Evolutionary conservation across 345 rosid species (phyloP).

Genomic region (Citrus glauca): DNA sequence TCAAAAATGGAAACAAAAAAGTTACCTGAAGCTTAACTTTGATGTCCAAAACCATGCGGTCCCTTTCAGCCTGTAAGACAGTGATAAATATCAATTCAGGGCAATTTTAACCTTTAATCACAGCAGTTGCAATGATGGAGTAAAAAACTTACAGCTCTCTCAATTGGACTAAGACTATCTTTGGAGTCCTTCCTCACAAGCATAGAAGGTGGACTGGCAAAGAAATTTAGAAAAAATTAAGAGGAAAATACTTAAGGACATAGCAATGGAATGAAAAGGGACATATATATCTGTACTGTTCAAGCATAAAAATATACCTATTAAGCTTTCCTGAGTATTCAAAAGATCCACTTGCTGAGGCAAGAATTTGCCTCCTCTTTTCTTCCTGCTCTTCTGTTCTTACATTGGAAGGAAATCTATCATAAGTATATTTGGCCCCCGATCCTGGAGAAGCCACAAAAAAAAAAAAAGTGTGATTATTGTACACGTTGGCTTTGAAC

Average conservation of each 20-base stretch:
- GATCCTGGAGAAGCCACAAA: constrained; percentile 42
- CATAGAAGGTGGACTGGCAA: constrained; percentile 68
- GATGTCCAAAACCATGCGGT: constrained; percentile 98
- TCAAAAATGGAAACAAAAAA: constrained; percentile 4
- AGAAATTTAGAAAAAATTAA: constrained; percentile 11
- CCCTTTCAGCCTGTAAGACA: constrained; percentile 81
- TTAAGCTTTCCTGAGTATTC: constrained; percentile 72
- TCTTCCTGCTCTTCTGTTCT: constrained; percentile 94
- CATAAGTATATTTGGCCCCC: constrained; percentile 85
- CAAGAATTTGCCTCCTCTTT: constrained; percentile 92
- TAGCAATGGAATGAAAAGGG: constrained; percentile 8
- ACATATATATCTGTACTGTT: constrained; percentile 6
- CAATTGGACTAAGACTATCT: constrained; percentile 75
- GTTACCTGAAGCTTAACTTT: constrained; percentile 93
- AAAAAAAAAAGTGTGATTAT: constrained; percentile 19
- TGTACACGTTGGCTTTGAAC: constrained; percentile 4
- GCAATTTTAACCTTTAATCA: constrained; percentile 9
- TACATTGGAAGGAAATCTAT: constrained; percentile 87
- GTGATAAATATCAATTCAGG: constrained; percentile 2
- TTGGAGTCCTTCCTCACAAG: constrained; percentile 48
- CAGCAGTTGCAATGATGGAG: constrained; percentile 14
- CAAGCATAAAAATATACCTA: constrained; percentile 46
- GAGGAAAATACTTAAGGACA: constrained; percentile 1
- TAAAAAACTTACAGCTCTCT: constrained; percentile 89
- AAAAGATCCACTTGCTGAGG: constrained; percentile 81